Evolutionary conservation across 768 basidiomycete genomes (phyloP).

Genomic region (Clavulina sp.): DNA sequence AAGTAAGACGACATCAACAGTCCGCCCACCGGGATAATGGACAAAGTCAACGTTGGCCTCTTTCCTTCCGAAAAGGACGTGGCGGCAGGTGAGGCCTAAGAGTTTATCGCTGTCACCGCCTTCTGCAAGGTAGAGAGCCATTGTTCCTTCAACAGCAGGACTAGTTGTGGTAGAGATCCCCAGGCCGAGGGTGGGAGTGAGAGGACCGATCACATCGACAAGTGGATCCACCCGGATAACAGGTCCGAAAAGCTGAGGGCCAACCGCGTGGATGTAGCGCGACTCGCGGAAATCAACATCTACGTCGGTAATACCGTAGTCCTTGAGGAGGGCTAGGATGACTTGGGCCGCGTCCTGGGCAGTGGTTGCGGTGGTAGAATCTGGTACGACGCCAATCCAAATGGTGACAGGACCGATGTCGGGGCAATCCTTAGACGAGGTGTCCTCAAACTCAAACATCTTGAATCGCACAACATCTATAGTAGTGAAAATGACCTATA

Average conservation of each 20-base stretch:
- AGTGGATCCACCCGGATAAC: conserved; percentile 1
- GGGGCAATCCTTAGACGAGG: background rate
- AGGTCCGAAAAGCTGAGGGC: conserved; percentile 9
- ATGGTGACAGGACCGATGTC: conserved; percentile 10
- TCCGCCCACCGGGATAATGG: background rate
- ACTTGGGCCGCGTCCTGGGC: conserved; percentile 6
- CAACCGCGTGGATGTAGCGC: conserved; percentile 1
- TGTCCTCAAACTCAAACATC: conserved; percentile 6
- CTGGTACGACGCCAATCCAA: conserved; percentile 9
- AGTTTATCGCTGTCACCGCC: conserved; percentile 5
- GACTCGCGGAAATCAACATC: conserved; percentile 10
- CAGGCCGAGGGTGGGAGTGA: conserved; percentile 24
- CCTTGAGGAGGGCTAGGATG: conserved; percentile 4
- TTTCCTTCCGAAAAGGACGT: conserved; percentile 3
- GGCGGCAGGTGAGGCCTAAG: conserved; percentile 1
- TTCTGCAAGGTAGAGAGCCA: conserved; percentile 10
- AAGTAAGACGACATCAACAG: background rate
- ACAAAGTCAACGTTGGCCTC: background rate
- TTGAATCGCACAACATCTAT: conserved; percentile 13
- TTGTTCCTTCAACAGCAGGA: conserved; percentile 21
- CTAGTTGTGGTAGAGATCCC: conserved; percentile 18
- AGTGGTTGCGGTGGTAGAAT: background rate
- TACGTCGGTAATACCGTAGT: conserved; percentile 2
- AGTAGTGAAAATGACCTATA: conserved; percentile 12
- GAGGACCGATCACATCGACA: conserved; percentile 10